These are phyloP conservation scores for Kokia cookei DNA, from an alignment of 441 rosid species.

Conservation along the genomic window DNA sequence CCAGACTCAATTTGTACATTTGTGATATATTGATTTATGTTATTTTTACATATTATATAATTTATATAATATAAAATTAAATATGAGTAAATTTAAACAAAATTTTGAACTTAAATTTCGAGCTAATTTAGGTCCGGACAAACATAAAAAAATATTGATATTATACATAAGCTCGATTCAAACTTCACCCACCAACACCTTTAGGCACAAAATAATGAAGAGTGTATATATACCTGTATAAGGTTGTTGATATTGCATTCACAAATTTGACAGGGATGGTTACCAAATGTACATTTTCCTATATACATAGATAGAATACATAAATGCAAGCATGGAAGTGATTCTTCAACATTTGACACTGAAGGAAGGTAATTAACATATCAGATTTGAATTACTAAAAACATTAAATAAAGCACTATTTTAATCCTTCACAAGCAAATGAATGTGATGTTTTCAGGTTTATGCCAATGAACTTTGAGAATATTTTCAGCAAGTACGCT, in stretches of 20 bases:
- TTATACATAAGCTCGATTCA: too few relatives aligned
- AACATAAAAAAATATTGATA: too few relatives aligned
- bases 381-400: background rate
- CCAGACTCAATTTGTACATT: too few relatives aligned
- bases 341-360: slow-evolving; percentile 55
- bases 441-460: slow-evolving; percentile 18
- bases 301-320: slow-evolving; percentile 65
- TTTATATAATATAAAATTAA: too few relatives aligned
- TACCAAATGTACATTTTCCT: slow-evolving; percentile 65
- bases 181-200: too few relatives aligned
- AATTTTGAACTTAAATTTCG: too few relatives aligned
- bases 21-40: too few relatives aligned
- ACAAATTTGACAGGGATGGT: slow-evolving; percentile 46
- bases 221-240: background rate
- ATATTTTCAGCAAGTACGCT: slow-evolving; percentile 53
- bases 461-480: slow-evolving; percentile 38
- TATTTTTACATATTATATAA: too few relatives aligned
- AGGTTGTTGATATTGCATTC: background rate
- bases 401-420: background rate
- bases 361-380: slow-evolving; percentile 62
- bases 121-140: too few relatives aligned
- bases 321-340: slow-evolving; percentile 80
- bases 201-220: too few relatives aligned
- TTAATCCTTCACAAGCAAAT: background rate
- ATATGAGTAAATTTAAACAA: too few relatives aligned